A percentile compares a stretch with the other conserved stretches of the same genome.
phyloP scores from a whole-genome alignment of 768 basidiomycete species.

The Ramaria rubella region DNA sequence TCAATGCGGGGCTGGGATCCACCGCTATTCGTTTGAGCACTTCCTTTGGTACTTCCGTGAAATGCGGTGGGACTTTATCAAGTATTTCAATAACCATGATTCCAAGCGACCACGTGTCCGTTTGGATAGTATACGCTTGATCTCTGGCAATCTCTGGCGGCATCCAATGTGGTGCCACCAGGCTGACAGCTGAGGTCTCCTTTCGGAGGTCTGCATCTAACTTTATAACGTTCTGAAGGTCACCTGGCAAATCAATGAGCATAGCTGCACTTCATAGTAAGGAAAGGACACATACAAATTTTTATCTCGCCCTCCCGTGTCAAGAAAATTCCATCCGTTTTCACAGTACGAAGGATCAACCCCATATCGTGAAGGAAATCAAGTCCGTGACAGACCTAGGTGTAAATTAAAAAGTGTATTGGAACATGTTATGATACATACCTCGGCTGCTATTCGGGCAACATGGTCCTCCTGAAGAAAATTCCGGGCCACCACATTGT shows the following conservation, averaged over 20 bases:
- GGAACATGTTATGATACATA: neutral
- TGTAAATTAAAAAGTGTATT: neutral
- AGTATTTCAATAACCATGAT: neutral
- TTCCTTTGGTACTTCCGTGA: neutral
- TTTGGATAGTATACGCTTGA: neutral
- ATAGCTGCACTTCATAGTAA: neutral
- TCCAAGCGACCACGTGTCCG: neutral
- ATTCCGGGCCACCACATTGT: neutral
- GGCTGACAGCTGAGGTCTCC: neutral
- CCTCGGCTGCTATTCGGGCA: neutral
- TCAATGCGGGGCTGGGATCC: neutral
- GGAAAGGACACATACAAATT: neutral
- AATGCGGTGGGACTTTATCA: neutral
- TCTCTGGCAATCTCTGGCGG: neutral
- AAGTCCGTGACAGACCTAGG: neutral
- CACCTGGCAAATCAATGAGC: neutral
- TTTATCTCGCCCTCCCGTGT: neutral
- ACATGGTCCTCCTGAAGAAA: neutral
- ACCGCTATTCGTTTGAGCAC: neutral
- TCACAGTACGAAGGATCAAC: neutral
- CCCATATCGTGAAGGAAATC: neutral
- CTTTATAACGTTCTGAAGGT: neutral
- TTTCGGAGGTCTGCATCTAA: neutral
- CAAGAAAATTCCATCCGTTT: neutral
- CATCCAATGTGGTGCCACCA: slow-evolving; percentile 1